Evolutionary conservation across 225 moss, liverwort and hornwort genomes (phyloP).

Genomic region (Polytrichum formosum): DNA sequence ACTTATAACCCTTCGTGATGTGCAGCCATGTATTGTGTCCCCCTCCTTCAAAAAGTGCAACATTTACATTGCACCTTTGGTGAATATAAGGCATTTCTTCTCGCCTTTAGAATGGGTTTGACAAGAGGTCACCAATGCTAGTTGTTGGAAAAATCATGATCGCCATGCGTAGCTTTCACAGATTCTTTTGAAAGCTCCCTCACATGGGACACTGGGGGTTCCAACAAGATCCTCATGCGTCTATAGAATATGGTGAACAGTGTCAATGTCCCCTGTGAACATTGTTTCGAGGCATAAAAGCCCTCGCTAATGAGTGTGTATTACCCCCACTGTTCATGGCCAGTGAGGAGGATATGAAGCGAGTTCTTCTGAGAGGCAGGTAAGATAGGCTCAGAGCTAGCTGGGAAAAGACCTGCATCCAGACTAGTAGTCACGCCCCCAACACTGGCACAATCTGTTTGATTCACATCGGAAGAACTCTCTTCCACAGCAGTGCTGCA

Average conservation of each 20-base stretch:
- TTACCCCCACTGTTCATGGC: conserved; percentile 32
- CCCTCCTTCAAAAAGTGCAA: neutral
- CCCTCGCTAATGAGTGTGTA: neutral
- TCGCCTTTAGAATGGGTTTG: neutral
- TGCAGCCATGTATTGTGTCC: neutral
- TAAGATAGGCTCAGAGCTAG: neutral
- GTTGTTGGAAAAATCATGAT: neutral
- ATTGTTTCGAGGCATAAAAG: neutral
- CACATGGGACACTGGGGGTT: too few species aligned
- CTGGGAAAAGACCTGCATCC: conserved; percentile 11
- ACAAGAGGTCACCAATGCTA: too few species aligned
- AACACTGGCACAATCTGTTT: neutral
- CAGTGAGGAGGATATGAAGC: conserved; percentile 9
- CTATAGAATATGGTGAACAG: too few species aligned
- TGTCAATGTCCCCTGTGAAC: neutral
- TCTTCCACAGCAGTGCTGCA: conserved; percentile 20
- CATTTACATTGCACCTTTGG: neutral
- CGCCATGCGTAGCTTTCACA: neutral
- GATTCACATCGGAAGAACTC: conserved; percentile 13
- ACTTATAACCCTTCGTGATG: neutral
- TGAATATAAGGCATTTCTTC: neutral
- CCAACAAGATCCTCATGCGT: neutral
- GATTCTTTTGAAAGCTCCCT: neutral
- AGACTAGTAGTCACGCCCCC: conserved; percentile 5
- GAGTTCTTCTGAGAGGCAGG: conserved; percentile 2